Conservation (phyloP, 441 rosid species). For the Geranium incanum region DNA sequence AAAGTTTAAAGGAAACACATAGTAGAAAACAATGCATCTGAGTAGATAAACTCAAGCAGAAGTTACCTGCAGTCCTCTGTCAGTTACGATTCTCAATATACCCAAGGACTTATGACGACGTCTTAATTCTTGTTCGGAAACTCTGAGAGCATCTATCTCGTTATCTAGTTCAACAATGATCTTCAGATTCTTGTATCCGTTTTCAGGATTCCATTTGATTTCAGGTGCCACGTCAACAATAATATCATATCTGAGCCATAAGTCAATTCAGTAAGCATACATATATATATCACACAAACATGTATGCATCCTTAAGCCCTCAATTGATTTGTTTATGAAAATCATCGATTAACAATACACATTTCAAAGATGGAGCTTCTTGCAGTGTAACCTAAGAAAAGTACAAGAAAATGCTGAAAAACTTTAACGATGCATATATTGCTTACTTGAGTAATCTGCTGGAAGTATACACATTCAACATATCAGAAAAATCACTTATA, state of each 20-base stretch:
- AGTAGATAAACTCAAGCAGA: constrained; percentile 11
- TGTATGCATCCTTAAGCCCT: background rate
- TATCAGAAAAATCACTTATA: constrained; percentile 60
- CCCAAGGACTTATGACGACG: constrained; percentile 78
- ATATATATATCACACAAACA: background rate
- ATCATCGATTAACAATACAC: background rate
- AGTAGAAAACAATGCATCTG: constrained; percentile 1
- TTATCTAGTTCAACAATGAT: constrained; percentile 78
- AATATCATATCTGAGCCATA: constrained; percentile 61
- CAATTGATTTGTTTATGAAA: background rate
- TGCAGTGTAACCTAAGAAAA: no score
- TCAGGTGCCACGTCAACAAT: constrained; percentile 83
- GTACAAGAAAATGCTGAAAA: constrained; percentile 1
- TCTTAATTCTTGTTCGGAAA: constrained; percentile 64
- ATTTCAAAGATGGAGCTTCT: no score
- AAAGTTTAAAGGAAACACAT: background rate
- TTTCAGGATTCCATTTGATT: constrained; percentile 69
- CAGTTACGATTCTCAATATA: constrained; percentile 52
- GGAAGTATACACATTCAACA: constrained; percentile 62
- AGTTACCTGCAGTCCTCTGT: constrained; percentile 79
- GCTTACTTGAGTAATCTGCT: constrained; percentile 54
- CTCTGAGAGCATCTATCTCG: constrained; percentile 60
- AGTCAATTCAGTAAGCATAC: constrained; percentile 18
- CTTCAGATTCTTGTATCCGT: constrained; percentile 76
- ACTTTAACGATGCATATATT: constrained; percentile 10